Conservation (phyloP, 2,329 filamentous ascomycete genomes). For the Penicillium sp. region DNA sequence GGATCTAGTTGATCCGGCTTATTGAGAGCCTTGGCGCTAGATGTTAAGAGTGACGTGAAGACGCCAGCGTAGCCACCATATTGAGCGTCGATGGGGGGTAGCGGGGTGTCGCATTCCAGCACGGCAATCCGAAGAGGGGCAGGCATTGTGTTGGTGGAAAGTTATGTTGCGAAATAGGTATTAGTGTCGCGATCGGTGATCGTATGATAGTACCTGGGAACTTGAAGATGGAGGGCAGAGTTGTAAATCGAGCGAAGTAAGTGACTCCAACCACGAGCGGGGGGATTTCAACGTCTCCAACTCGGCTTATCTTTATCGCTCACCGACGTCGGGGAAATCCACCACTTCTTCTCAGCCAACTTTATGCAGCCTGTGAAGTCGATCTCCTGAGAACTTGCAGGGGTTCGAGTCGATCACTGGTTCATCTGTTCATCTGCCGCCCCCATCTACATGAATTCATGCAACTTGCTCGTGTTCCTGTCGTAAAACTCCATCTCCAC, state of each 20-base stretch:
- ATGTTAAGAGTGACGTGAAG: slow-evolving; percentile 64
- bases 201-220: too few relatives aligned
- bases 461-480: background rate
- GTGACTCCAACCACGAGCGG: too few relatives aligned
- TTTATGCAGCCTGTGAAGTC: background rate
- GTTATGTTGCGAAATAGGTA: too few relatives aligned
- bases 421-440: background rate
- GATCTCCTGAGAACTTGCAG: background rate
- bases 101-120: slow-evolving; percentile 83
- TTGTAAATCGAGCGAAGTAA: too few relatives aligned
- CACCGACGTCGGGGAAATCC: background rate
- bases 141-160: slow-evolving; percentile 30
- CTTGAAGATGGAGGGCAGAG: too few relatives aligned
- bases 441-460: background rate
- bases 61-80: slow-evolving; percentile 76
- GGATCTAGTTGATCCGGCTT: slow-evolving; percentile 38
- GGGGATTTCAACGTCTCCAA: too few relatives aligned
- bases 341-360: background rate
- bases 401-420: background rate
- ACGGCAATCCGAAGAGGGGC: slow-evolving; percentile 75
- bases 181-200: too few relatives aligned
- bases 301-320: background rate
- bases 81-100: slow-evolving; percentile 64
- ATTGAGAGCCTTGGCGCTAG: slow-evolving; percentile 55
- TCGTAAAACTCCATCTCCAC: background rate